Percentiles rank a stretch among this genome's conserved stretches.
Conservation (phyloP, 495 filamentous ascomycete genomes). For the Penicillium tannophilum region DNA sequence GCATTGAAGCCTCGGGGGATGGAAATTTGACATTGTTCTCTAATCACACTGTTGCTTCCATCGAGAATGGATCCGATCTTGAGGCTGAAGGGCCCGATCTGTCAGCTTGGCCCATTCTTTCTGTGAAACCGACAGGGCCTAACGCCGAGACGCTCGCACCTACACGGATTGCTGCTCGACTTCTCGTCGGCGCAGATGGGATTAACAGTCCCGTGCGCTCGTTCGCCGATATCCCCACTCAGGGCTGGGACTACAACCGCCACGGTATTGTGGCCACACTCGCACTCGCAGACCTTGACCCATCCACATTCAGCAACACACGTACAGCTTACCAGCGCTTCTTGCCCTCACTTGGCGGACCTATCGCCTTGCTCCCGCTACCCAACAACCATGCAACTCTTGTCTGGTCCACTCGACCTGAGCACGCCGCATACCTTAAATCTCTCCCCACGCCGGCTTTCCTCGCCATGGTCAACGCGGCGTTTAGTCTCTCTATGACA, state of each 20-base stretch:
- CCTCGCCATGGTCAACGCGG: conserved; percentile 86
- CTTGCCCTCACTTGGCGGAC: conserved; percentile 76
- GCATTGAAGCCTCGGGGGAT: conserved; percentile 67
- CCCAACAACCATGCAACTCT: conserved; percentile 80
- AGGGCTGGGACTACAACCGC: conserved; percentile 91
- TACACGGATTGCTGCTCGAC: conserved; percentile 67
- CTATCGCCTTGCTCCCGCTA: conserved; percentile 86
- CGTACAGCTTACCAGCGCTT: conserved; percentile 94
- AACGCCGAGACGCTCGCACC: conserved; percentile 36
- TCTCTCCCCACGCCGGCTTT: conserved; percentile 70
- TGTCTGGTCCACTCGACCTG: conserved; percentile 89
- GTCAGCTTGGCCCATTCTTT: conserved; percentile 82
- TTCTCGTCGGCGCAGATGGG: conserved; percentile 92
- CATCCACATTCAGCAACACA: conserved; percentile 36
- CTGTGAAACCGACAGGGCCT: conserved; percentile 51
- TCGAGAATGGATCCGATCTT: conserved; percentile 67
- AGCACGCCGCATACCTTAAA: conserved; percentile 79
- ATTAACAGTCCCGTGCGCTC: conserved; percentile 90
- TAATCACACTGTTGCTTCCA: conserved; percentile 72
- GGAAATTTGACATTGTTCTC: conserved; percentile 67
- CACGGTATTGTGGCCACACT: conserved; percentile 92
- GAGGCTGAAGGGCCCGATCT: conserved; percentile 68
- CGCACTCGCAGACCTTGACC: conserved; percentile 57
- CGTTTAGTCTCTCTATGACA: conserved; percentile 76
- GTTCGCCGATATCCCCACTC: conserved; percentile 81